These are phyloP conservation scores for Hypoxylon rubiginosum DNA, from an alignment of 2,329 filamentous ascomycete species.

Conservation along the genomic window DNA sequence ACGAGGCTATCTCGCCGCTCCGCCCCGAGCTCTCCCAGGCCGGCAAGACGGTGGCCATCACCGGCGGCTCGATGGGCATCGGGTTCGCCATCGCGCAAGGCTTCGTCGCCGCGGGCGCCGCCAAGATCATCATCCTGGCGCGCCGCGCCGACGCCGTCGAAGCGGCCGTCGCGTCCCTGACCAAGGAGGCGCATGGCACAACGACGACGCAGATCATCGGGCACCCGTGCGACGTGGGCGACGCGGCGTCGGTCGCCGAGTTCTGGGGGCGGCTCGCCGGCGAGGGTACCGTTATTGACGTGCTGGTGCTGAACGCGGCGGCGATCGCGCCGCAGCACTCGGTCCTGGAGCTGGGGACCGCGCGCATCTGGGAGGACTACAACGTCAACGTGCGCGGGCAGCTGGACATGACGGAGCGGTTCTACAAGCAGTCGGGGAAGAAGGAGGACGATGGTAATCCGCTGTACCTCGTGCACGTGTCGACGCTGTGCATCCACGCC, in stretches of 20 bases:
- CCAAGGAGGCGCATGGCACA: slow-evolving; percentile 12
- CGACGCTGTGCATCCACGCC: slow-evolving; percentile 50
- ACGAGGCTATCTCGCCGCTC: slow-evolving; percentile 55
- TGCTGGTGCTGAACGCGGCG: slow-evolving; percentile 54
- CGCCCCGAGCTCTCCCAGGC: slow-evolving; percentile 57
- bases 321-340: slow-evolving; percentile 26
- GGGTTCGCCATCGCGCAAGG: slow-evolving; percentile 73
- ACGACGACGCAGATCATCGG: slow-evolving; percentile 40
- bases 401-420: slow-evolving; percentile 51
- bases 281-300: slow-evolving; percentile 49
- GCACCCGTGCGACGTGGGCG: slow-evolving; percentile 45
- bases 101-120: slow-evolving; percentile 60
- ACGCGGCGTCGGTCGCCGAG: slow-evolving; percentile 41
- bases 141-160: slow-evolving; percentile 53
- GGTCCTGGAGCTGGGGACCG: slow-evolving; percentile 44
- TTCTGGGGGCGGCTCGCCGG: slow-evolving; percentile 51
- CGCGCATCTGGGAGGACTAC: slow-evolving; percentile 46
- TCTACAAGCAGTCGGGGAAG: slow-evolving; percentile 53
- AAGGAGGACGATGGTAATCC: neutral
- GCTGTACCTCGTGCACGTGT: slow-evolving; percentile 53
- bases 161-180: slow-evolving; percentile 46
- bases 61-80: slow-evolving; percentile 75
- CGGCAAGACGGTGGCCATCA: slow-evolving; percentile 72
- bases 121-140: slow-evolving; percentile 56
- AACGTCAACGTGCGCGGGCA: slow-evolving; percentile 50